Evolutionary conservation across 768 basidiomycete genomes (phyloP), one percentile per base, ranked within the genome.

Genomic region (Auricularia sp.): DNA sequence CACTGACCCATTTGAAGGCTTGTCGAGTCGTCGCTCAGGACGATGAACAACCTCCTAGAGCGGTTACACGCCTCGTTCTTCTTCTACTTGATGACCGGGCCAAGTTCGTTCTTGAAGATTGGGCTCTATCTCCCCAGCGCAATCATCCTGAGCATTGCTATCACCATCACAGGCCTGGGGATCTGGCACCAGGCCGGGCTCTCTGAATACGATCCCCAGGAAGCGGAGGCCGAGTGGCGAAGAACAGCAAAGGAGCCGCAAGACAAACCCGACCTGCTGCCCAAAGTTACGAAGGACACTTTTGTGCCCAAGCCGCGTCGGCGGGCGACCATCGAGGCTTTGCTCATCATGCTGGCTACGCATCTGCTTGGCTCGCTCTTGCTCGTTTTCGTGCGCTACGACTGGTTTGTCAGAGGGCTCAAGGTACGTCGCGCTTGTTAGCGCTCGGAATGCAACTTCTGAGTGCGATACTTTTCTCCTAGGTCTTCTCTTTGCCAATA

Each of bases 31-130:
- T 86, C 90, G 14, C 80, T 97, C 36, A 84, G 95, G 65, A 91
- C 94, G 14, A 84, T 87, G 72, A 98, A 97, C 75, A 99, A 99
- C 72, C 82, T 98, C 5, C 81, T 98, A 21, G 97, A 99, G 72
- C 86, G 97, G 16, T 84, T 98, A 23, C 97, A 99, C 73, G 95
- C 95, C 1, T 98, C 96, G 0, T 95, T 96, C 76, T 98, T 98
- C 79, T 94, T 98, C 77, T 98, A 95, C 76, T 79, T 98, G 66
- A 76, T 93, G 65, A 82, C 88, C 14, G 75, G 77, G 44, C 80
- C 85, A 1, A 78, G 75, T 4, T 81, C 80, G 1, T 97, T 96
- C 76, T 82, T 93, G 69, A 91, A 95, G 72, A 93, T 98, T 35
- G 95, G 94, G 2, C 84, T 80, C 69, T 99, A 92, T 74, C 81